Evolutionary conservation across 495 filamentous ascomycete genomes (phyloP).

Genomic region (Annulohypoxylon nitens): DNA sequence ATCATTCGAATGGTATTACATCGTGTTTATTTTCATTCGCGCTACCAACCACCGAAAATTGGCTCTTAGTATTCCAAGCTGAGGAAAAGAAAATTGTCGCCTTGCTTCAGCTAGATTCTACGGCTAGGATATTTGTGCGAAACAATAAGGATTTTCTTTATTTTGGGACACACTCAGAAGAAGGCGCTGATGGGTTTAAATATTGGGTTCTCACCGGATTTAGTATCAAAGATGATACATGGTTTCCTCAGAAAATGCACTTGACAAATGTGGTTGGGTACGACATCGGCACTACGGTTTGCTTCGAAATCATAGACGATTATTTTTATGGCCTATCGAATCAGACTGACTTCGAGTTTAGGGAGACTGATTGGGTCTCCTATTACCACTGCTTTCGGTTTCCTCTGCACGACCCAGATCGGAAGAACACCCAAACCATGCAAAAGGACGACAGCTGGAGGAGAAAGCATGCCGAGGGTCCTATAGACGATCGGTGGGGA

Average conservation of each 20-base stretch:
- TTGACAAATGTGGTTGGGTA: constrained; percentile 68
- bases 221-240: constrained; percentile 56
- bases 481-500: constrained; percentile 83
- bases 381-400: constrained; percentile 78
- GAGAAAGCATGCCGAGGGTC: constrained; percentile 77
- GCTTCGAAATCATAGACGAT: constrained; percentile 78
- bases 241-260: constrained; percentile 57
- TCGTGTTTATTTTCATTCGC: constrained; percentile 65
- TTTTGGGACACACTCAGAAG: constrained; percentile 72
- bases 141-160: constrained; percentile 75
- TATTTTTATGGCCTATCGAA: constrained; percentile 81
- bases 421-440: constrained; percentile 49
- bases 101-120: constrained; percentile 58
- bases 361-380: constrained; percentile 76
- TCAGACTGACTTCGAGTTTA: constrained; percentile 70
- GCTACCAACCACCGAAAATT: constrained; percentile 56
- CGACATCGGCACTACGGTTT: constrained; percentile 76
- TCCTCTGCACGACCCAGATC: constrained; percentile 57
- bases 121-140: constrained; percentile 73
- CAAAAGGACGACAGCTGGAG: constrained; percentile 69
- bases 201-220: constrained; percentile 74
- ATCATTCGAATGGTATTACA: constrained; percentile 72
- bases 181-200: constrained; percentile 63
- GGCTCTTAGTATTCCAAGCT: constrained; percentile 72
- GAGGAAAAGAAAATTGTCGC: constrained; percentile 57